A percentile compares a stretch with the other conserved stretches of the same genome.
phyloP scores from a whole-genome alignment of 2,329 filamentous ascomycete species.

The Dactylonectria estremocensis region DNA sequence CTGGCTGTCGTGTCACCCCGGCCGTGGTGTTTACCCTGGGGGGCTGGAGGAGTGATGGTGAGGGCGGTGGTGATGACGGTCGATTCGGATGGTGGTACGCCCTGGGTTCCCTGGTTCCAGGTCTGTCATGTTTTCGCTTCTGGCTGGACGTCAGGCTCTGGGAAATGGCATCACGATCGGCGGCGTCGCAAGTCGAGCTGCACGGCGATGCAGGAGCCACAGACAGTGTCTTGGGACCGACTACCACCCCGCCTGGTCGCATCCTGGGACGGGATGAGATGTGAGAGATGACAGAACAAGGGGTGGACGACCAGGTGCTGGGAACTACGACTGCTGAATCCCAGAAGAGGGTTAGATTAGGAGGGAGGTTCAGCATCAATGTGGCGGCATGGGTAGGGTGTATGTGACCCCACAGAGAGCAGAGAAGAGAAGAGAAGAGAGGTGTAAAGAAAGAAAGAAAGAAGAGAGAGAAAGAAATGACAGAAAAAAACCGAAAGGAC shows the following conservation, averaged over 20 bases:
- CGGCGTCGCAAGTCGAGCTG: constrained; percentile 25
- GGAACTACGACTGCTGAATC: neutral
- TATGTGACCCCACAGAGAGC: neutral
- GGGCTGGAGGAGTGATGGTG: constrained; percentile 10
- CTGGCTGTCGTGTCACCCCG: constrained; percentile 7
- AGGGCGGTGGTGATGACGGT: constrained; percentile 7
- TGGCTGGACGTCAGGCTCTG: constrained; percentile 37
- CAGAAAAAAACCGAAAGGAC: neutral
- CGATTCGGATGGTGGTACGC: constrained; percentile 15
- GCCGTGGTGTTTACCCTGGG: constrained; percentile 11
- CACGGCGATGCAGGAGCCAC: constrained; percentile 34
- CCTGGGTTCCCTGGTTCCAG: constrained; percentile 4
- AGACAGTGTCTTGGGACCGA: constrained; percentile 26
- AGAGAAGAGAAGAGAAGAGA: constrained; percentile 10
- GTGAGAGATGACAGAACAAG: constrained; percentile 29
- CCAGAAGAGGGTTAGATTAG: neutral
- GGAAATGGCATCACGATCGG: constrained; percentile 37
- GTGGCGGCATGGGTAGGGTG: constrained; percentile 5
- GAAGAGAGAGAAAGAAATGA: constrained; percentile 1
- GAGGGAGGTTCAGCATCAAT: neutral
- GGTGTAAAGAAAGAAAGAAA: neutral
- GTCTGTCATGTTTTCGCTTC: constrained; percentile 10
- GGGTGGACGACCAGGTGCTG: neutral
- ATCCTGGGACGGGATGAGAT: constrained; percentile 19
- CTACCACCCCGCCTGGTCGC: constrained; percentile 10